A percentile compares a stretch with the other conserved stretches of the same genome.
Evolutionary conservation across 2,329 filamentous ascomycete species (phyloP).

Genomic region (Gremmenia infestans): DNA sequence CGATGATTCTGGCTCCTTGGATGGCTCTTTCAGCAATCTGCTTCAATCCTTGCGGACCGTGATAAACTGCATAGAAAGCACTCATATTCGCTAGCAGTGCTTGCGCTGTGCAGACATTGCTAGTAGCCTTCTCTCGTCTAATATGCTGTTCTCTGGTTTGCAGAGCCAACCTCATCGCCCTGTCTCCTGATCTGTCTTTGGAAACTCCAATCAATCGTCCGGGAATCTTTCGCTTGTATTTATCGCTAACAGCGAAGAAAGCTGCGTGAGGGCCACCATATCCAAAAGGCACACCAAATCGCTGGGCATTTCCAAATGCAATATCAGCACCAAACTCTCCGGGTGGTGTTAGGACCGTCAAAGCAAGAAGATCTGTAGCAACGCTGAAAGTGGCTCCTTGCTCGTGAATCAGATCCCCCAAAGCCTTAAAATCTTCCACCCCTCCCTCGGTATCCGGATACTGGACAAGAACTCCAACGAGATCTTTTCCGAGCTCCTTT

Average conservation of each 20-base stretch:
- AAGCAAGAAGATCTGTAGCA: slow-evolving; percentile 81
- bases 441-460: slow-evolving; percentile 88
- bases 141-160: slow-evolving; percentile 97
- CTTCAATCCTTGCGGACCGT: slow-evolving; percentile 78
- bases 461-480: slow-evolving; percentile 89
- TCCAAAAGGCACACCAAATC: slow-evolving; percentile 87
- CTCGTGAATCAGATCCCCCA: slow-evolving; percentile 74
- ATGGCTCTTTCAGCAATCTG: slow-evolving; percentile 76
- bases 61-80: slow-evolving; percentile 90
- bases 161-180: slow-evolving; percentile 75
- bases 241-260: slow-evolving; percentile 88
- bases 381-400: slow-evolving; percentile 77
- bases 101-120: slow-evolving; percentile 95
- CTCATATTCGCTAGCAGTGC: slow-evolving; percentile 93
- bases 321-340: slow-evolving; percentile 95
- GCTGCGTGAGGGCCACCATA: slow-evolving; percentile 94
- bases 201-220: slow-evolving; percentile 87
- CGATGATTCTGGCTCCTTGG: slow-evolving; percentile 64
- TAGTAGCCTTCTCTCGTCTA: slow-evolving; percentile 90
- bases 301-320: slow-evolving; percentile 87
- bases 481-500: slow-evolving; percentile 69
- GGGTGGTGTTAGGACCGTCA: slow-evolving; percentile 83
- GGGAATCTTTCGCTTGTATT: slow-evolving; percentile 91
- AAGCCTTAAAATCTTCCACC: slow-evolving; percentile 65
- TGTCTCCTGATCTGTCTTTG: slow-evolving; percentile 79